phyloP scores from a whole-genome alignment of 2,329 filamentous ascomycete species.

The Cladosporium austrohemisphaericum region DNA sequence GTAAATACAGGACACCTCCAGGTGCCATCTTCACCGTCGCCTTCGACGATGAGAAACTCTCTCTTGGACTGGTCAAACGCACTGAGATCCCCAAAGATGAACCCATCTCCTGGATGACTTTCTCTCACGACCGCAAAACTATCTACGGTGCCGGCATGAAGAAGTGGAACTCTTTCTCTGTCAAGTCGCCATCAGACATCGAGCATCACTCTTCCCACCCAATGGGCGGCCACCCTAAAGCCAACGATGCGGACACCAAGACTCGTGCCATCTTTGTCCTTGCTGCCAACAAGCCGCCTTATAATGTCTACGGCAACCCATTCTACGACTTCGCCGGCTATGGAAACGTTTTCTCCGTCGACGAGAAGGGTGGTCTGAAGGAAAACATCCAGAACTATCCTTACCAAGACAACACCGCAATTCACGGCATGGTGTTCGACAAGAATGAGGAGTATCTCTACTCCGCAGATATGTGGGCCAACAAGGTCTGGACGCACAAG shows the following conservation, averaged over 20 bases:
- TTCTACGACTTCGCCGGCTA: slow-evolving; percentile 84
- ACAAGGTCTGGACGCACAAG: slow-evolving; percentile 81
- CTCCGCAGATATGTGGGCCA: slow-evolving; percentile 72
- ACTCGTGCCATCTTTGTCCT: slow-evolving; percentile 88
- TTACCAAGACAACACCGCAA: slow-evolving; percentile 66
- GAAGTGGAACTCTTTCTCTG: slow-evolving; percentile 80
- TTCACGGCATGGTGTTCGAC: slow-evolving; percentile 81
- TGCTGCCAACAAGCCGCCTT: slow-evolving; percentile 71
- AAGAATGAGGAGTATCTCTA: slow-evolving; percentile 70
- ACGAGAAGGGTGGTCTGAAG: slow-evolving; percentile 52
- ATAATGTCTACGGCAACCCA: slow-evolving; percentile 82
- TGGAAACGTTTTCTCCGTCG: slow-evolving; percentile 70
- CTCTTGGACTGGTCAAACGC: slow-evolving; percentile 70
- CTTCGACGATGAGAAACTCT: slow-evolving; percentile 78
- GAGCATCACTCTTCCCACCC: slow-evolving; percentile 69
- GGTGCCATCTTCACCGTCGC: slow-evolving; percentile 86
- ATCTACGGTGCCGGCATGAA: slow-evolving; percentile 92
- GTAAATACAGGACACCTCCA: slow-evolving; percentile 58
- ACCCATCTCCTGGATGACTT: slow-evolving; percentile 91
- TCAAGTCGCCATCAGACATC: slow-evolving; percentile 72
- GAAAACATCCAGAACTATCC: slow-evolving; percentile 69
- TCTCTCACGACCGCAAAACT: slow-evolving; percentile 70
- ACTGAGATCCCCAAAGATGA: slow-evolving; percentile 78
- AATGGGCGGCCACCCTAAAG: slow-evolving; percentile 69
- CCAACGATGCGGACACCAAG: slow-evolving; percentile 67